Evolutionary conservation across 106 monocot genomes (phyloP), one percentile per base, ranked within the genome.

Genomic region (Apostasia ramifera): DNA sequence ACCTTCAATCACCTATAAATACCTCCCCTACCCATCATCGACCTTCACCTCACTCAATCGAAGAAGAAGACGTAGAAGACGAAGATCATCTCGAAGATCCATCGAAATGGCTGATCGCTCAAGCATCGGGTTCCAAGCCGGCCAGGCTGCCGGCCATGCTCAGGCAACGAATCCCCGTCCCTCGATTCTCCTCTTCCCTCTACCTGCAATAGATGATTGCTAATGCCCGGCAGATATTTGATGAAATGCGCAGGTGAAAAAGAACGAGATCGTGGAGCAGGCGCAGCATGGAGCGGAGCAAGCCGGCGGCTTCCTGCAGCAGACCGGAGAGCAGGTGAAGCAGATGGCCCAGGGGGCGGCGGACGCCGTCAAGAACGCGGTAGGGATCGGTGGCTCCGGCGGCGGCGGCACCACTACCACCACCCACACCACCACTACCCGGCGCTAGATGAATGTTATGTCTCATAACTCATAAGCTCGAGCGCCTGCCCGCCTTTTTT

Each of bases 61-160:
- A 60, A 40, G 10, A 37, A 2, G 5, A 60, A 60, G 40, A 60
- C 3, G 39, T 5, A 4, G 3, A 60, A 14, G 8, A 47, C 11
- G 10, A 61, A 53, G 46, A 39, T 38, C 26, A 44, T 44, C 8
- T 2, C 3, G 47, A 63, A 53, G 10, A 64, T 15, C 6, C 3
- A 2, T 1, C 9, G 49, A 59, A 73, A 81, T 81, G 81, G 76
- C 81, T 11, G 77, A 81, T 58, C 59, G 59, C 4, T 69, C 67
- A 0, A 57, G 64, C 38, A 68, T 81, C 38, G 73, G 69, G 3
- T 73, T 50, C 81, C 51, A 77, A 64, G 72, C 69, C 47, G 77
- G 81, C 73, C 68, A 81, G 41, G 81, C 59, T 26, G 73, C 73
- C 13, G 81, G 81, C 68, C 81, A 81, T 2, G 81, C 81, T 44